Evolutionary conservation across 2,329 filamentous ascomycete genomes (phyloP).

Genomic region (Botrytis elliptica): DNA sequence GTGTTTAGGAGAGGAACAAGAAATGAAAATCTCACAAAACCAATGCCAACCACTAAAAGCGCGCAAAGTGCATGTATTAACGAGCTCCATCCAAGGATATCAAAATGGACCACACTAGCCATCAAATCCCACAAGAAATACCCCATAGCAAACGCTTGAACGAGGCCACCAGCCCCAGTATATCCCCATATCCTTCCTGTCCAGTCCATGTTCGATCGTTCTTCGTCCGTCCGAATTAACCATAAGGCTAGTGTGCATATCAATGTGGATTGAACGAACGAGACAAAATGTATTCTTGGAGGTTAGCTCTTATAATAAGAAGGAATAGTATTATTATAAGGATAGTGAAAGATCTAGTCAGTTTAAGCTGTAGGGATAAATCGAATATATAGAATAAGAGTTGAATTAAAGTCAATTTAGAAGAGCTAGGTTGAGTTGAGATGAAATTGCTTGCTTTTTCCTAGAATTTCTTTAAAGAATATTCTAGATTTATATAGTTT

Average conservation of each 20-base stretch:
- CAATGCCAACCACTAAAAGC: constrained; percentile 65
- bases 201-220: constrained; percentile 62
- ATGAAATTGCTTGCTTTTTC: no score
- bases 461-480: no score
- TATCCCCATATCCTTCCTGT: constrained; percentile 74
- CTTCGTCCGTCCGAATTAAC: constrained; percentile 61
- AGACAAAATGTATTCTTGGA: constrained; percentile 66
- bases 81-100: constrained; percentile 62
- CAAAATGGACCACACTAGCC: constrained; percentile 63
- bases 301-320: no score
- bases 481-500: no score
- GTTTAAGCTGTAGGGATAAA: no score
- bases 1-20: background rate
- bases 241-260: constrained; percentile 71
- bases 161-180: constrained; percentile 66
- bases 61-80: constrained; percentile 50
- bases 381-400: no score
- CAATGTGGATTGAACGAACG: constrained; percentile 68
- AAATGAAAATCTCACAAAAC: constrained; percentile 61
- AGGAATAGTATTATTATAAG: no score
- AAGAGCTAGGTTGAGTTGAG: no score
- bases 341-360: no score
- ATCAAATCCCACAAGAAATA: constrained; percentile 80
- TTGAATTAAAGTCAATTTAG: no score
- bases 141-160: constrained; percentile 71